phyloP scores from a whole-genome alignment of 257 asterid species.

The Fraxinus americana region DNA sequence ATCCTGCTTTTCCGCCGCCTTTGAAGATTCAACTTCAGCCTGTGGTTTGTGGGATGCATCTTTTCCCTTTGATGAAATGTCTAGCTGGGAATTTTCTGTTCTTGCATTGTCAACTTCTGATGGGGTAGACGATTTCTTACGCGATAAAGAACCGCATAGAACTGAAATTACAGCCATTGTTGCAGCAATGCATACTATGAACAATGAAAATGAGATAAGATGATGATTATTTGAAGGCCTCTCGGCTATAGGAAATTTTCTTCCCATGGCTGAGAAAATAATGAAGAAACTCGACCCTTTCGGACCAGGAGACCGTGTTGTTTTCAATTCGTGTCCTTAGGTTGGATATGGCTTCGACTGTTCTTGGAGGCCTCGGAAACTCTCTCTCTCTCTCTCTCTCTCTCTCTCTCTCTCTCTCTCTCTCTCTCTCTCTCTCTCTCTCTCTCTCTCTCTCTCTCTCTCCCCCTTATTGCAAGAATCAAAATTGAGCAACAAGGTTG shows the following conservation, averaged over 20 bases:
- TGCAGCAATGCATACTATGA: slow-evolving; percentile 36
- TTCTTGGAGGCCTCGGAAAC: background rate
- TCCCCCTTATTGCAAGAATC: background rate
- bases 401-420: background rate
- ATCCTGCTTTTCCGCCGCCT: background rate
- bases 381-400: background rate
- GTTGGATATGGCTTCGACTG: background rate
- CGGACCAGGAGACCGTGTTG: background rate
- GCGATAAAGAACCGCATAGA: slow-evolving; percentile 52
- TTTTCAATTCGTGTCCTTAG: background rate
- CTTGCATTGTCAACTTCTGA: slow-evolving; percentile 3
- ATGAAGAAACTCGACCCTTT: slow-evolving; percentile 2
- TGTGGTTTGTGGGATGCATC: background rate
- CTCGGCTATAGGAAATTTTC: slow-evolving; percentile 40
- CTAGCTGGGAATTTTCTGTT: background rate
- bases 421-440: background rate
- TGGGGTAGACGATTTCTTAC: slow-evolving; percentile 32
- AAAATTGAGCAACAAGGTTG: background rate
- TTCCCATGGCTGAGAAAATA: slow-evolving; percentile 47
- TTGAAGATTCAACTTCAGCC: background rate
- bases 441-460: background rate
- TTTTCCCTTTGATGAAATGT: background rate
- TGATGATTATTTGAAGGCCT: slow-evolving; percentile 26
- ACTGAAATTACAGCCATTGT: slow-evolving; percentile 47
- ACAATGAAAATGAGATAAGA: slow-evolving; percentile 24